Evolutionary conservation across 2,329 filamentous ascomycete genomes (phyloP).

Genomic region (Stemphylium vesicarium): DNA sequence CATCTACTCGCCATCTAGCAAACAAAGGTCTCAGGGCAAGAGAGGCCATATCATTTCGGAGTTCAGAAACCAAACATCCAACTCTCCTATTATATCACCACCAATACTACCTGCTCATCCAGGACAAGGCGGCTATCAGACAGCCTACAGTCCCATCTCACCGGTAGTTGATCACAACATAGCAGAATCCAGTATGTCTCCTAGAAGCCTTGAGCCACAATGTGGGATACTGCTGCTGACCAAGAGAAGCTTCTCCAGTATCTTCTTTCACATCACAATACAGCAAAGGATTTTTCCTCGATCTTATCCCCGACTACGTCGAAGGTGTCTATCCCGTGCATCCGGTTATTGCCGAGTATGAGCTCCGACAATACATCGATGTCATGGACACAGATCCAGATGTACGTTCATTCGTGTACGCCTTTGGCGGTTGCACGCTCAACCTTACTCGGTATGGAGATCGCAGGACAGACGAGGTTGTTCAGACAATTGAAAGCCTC

Average conservation of each 20-base stretch:
- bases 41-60: slow-evolving; percentile 52
- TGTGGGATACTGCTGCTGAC: slow-evolving; percentile 13
- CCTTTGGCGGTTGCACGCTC: slow-evolving; percentile 55
- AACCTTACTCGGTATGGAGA: slow-evolving; percentile 50
- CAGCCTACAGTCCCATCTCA: slow-evolving; percentile 18
- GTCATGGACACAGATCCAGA: slow-evolving; percentile 50
- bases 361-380: slow-evolving; percentile 46
- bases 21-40: slow-evolving; percentile 47
- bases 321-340: slow-evolving; percentile 56
- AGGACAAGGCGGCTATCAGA: slow-evolving; percentile 12
- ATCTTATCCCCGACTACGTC: slow-evolving; percentile 55
- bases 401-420: slow-evolving; percentile 52
- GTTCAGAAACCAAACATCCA: slow-evolving; percentile 45
- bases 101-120: slow-evolving; percentile 35
- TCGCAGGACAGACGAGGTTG: slow-evolving; percentile 40
- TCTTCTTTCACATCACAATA: slow-evolving; percentile 28
- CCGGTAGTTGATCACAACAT: slow-evolving; percentile 23
- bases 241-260: slow-evolving; percentile 20
- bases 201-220: background rate
- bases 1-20: slow-evolving; percentile 51
- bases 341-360: slow-evolving; percentile 53
- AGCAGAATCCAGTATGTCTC: slow-evolving; percentile 28
- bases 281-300: slow-evolving; percentile 47
- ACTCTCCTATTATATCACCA: slow-evolving; percentile 23
- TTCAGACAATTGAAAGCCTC: slow-evolving; percentile 41